Conservation (phyloP, 2,329 filamentous ascomycete species). For the Hymenoscyphus occultus region DNA sequence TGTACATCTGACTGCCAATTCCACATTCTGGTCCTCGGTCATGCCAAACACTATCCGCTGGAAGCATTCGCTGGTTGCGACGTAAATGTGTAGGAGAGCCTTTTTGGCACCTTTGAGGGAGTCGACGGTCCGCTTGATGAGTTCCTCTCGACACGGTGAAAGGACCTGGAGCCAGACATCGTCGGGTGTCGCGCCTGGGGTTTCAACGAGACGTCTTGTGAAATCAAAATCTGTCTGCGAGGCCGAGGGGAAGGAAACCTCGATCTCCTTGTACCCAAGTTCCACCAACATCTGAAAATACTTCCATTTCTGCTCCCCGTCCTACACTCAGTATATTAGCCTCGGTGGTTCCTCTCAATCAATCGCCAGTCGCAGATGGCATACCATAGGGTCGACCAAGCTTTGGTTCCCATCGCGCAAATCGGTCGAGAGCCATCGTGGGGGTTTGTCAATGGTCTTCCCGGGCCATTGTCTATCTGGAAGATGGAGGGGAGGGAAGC, state of each 20-base stretch:
- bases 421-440: conserved; percentile 87
- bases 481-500: conserved; percentile 58
- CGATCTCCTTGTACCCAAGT: conserved; percentile 96
- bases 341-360: conserved; percentile 1
- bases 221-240: conserved; percentile 97
- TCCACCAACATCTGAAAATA: conserved; percentile 95
- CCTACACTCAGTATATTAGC: conserved; percentile 47
- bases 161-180: conserved; percentile 92
- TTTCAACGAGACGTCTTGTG: conserved; percentile 80
- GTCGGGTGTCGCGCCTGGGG: conserved; percentile 76
- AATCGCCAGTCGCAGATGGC: conserved; percentile 30
- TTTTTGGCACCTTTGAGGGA: conserved; percentile 87
- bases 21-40: conserved; percentile 76
- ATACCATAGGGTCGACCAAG: conserved; percentile 86
- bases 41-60: conserved; percentile 86
- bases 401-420: conserved; percentile 93
- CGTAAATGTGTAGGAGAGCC: conserved; percentile 91
- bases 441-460: conserved; percentile 71
- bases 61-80: conserved; percentile 95
- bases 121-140: conserved; percentile 86
- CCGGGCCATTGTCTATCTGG: conserved; percentile 57
- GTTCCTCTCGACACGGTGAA: conserved; percentile 85
- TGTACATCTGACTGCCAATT: conserved; percentile 79
- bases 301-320: conserved; percentile 88
- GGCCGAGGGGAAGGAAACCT: conserved; percentile 91